These are phyloP conservation scores for Isoetes taiwanensis DNA, from an alignment of 75 land plant genomes.

Conservation along the genomic window DNA sequence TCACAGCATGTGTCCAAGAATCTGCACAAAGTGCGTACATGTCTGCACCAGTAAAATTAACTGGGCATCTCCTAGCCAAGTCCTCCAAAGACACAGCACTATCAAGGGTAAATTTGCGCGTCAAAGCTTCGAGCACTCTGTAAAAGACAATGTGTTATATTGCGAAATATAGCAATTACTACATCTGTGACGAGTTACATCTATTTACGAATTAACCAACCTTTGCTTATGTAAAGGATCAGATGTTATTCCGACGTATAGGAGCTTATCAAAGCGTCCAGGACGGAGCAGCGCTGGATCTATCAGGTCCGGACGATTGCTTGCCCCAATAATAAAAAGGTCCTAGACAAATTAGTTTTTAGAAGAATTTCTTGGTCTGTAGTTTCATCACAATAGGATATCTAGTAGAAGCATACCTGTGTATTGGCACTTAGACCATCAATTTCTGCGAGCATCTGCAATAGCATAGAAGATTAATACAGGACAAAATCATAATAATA, in stretches of 20 bases:
- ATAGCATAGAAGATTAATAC: conserved; percentile 4
- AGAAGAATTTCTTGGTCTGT: not conserved
- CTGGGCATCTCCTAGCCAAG: conserved; percentile 64
- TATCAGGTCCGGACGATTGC: conserved; percentile 90
- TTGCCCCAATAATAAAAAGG: conserved; percentile 87
- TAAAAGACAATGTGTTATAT: not conserved
- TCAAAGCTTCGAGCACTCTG: conserved; percentile 77
- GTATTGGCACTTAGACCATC: conserved; percentile 78
- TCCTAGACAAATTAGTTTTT: conserved; percentile 32
- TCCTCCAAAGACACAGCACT: conserved; percentile 55
- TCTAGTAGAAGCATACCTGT: conserved; percentile 36
- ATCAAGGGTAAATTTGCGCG: conserved; percentile 71
- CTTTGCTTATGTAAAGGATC: conserved; percentile 68
- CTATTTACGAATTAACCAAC: conserved; percentile 23
- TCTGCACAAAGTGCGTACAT: conserved; percentile 96
- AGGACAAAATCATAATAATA: not conserved
- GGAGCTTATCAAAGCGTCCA: conserved; percentile 85
- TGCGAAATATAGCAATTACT: not conserved
- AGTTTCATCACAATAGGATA: conserved; percentile 2
- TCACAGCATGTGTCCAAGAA: conserved; percentile 92
- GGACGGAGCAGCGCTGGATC: conserved; percentile 90
- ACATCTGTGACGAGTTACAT: not conserved
- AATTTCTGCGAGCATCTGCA: conserved; percentile 93
- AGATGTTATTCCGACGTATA: conserved; percentile 83
- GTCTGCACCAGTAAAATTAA: conserved; percentile 93